Conservation (phyloP, 2,329 filamentous ascomycete species). For the Phoma sp. region DNA sequence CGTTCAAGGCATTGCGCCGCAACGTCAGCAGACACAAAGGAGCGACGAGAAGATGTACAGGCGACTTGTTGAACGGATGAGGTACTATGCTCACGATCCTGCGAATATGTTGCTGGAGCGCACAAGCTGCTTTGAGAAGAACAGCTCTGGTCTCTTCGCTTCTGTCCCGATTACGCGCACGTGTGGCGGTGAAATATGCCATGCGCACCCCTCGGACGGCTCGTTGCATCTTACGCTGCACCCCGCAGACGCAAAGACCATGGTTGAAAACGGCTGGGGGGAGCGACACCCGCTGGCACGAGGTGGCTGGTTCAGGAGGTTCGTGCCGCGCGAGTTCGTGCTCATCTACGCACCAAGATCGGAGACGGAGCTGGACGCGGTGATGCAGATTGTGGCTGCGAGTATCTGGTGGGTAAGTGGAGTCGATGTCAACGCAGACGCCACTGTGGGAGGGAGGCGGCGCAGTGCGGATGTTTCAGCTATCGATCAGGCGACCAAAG, state of each 20-base stretch:
- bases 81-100: slow-evolving; percentile 29
- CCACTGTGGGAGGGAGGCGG: slow-evolving; percentile 20
- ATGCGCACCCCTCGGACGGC: slow-evolving; percentile 78
- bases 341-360: slow-evolving; percentile 82
- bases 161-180: slow-evolving; percentile 69
- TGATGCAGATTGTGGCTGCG: slow-evolving; percentile 74
- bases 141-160: slow-evolving; percentile 78
- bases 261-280: slow-evolving; percentile 80
- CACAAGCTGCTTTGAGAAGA: slow-evolving; percentile 81
- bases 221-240: slow-evolving; percentile 82
- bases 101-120: slow-evolving; percentile 54
- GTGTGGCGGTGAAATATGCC: slow-evolving; percentile 81
- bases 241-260: slow-evolving; percentile 74
- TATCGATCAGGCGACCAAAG: slow-evolving; percentile 26
- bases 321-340: slow-evolving; percentile 76
- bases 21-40: slow-evolving; percentile 76
- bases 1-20: slow-evolving; percentile 79
- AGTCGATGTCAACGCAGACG: slow-evolving; percentile 37
- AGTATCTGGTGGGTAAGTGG: slow-evolving; percentile 72
- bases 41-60: slow-evolving; percentile 59
- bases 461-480: slow-evolving; percentile 33
- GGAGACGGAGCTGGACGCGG: slow-evolving; percentile 69
- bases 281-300: slow-evolving; percentile 71
- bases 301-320: slow-evolving; percentile 69
- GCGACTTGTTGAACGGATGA: slow-evolving; percentile 26